phyloP scores from a whole-genome alignment of 1,139 yeast genomes.

The Kurtzmaniella natalensis region DNA sequence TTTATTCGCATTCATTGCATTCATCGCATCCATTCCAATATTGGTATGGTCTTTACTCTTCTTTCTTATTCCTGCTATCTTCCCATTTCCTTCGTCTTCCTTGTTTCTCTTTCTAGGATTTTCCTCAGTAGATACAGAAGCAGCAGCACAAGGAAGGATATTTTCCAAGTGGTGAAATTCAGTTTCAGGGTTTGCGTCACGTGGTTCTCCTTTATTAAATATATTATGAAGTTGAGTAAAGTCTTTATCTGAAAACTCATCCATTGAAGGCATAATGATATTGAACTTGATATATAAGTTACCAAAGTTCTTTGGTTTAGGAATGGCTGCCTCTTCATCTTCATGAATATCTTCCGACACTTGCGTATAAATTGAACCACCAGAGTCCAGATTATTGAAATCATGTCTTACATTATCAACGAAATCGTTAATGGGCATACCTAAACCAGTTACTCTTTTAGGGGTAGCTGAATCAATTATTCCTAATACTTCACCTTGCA shows the following conservation, averaged over 20 bases:
- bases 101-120: background rate
- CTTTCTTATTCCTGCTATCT: slow-evolving; percentile 3
- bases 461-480: slow-evolving; percentile 42
- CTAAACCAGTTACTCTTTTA: slow-evolving; percentile 46
- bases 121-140: background rate
- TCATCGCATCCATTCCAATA: too few species aligned
- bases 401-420: slow-evolving; percentile 22
- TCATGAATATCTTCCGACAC: slow-evolving; percentile 15
- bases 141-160: slow-evolving; percentile 22
- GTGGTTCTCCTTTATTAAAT: background rate
- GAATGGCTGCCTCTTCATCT: slow-evolving; percentile 11
- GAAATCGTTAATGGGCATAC: slow-evolving; percentile 60
- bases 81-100: background rate
- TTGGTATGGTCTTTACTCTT: too few species aligned
- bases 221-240: slow-evolving; percentile 10
- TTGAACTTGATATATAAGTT: slow-evolving; percentile 41
- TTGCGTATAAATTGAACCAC: slow-evolving; percentile 10
- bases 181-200: background rate
- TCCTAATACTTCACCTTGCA: slow-evolving; percentile 45
- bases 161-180: slow-evolving; percentile 4
- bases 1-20: too few species aligned
- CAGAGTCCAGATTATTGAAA: background rate
- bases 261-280: slow-evolving; percentile 30
- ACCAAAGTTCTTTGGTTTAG: slow-evolving; percentile 21
- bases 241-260: slow-evolving; percentile 22